phyloP scores from a whole-genome alignment of 768 basidiomycete genomes.

The Termitomyces titanicus region DNA sequence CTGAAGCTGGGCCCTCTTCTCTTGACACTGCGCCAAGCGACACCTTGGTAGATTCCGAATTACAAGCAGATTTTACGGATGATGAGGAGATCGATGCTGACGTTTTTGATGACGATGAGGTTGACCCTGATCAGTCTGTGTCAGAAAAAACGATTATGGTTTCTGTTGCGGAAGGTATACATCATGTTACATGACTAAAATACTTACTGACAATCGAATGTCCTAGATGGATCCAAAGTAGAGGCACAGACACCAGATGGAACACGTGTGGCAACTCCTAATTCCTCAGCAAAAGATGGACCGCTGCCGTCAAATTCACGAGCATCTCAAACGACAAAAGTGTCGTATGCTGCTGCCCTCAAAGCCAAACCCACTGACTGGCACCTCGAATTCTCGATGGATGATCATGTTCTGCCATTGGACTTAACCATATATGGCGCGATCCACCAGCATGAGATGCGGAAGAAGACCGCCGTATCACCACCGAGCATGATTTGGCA shows the following conservation, averaged over 20 bases:
- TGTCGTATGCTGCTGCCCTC: constrained; percentile 92
- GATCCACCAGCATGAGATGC: constrained; percentile 85
- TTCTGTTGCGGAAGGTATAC: constrained; percentile 72
- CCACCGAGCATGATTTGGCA: constrained; percentile 82
- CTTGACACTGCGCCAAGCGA: constrained; percentile 50
- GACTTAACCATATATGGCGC: constrained; percentile 96
- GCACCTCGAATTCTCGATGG: constrained; percentile 96
- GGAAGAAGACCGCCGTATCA: constrained; percentile 63
- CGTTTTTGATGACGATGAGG: constrained; percentile 80
- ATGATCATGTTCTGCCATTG: constrained; percentile 77
- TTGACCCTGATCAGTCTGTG: constrained; percentile 64
- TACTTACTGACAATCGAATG: neutral
- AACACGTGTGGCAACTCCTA: constrained; percentile 89
- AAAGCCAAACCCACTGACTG: constrained; percentile 93
- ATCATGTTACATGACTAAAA: constrained; percentile 6
- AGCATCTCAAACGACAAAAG: constrained; percentile 31
- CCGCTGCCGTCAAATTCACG: constrained; percentile 26
- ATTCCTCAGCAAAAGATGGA: constrained; percentile 40
- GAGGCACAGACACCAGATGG: constrained; percentile 98
- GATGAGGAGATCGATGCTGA: constrained; percentile 87
- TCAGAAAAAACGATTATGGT: constrained; percentile 86
- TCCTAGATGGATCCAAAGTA: constrained; percentile 82
- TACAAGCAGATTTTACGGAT: constrained; percentile 76
- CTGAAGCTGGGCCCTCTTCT: constrained; percentile 22
- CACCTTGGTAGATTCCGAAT: constrained; percentile 58